Conservation (phyloP, 352 stramenopile species). For the Pythium scleroteichum region DNA sequence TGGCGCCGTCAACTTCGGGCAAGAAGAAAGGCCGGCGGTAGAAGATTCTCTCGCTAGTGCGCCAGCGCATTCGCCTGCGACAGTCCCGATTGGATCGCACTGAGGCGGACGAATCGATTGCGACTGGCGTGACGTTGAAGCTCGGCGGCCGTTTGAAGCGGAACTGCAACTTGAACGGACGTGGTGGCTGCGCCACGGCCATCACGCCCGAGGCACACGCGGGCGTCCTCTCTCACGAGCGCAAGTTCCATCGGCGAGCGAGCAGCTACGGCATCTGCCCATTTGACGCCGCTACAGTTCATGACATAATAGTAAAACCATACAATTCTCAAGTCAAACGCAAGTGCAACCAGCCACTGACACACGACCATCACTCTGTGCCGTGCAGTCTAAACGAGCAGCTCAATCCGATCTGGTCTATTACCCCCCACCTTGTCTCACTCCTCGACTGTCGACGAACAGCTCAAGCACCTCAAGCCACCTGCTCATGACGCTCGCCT, state of each 20-base stretch:
- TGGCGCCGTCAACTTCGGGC: constrained; percentile 25
- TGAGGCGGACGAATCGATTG: no score
- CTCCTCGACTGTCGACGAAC: constrained; percentile 24
- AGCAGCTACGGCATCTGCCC: not conserved
- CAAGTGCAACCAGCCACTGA: constrained; percentile 6
- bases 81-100: no score
- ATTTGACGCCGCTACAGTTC: not conserved
- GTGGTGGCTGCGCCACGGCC: no score
- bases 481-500: not conserved
- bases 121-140: no score
- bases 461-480: not conserved
- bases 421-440: not conserved
- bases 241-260: not conserved
- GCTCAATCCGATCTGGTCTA: not conserved
- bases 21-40: constrained; percentile 62
- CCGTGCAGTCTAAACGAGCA: not conserved
- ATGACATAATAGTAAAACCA: not conserved
- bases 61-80: no score
- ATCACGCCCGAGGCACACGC: no score
- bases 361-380: constrained; percentile 19
- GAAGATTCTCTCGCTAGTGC: not conserved
- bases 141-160: no score
- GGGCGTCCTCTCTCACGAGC: no score
- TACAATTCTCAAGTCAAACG: constrained; percentile 19
- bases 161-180: no score